Evolutionary conservation across 768 basidiomycete species (phyloP), one percentile per base, ranked within the genome.

Genomic region (Pleurotus eryngii): DNA sequence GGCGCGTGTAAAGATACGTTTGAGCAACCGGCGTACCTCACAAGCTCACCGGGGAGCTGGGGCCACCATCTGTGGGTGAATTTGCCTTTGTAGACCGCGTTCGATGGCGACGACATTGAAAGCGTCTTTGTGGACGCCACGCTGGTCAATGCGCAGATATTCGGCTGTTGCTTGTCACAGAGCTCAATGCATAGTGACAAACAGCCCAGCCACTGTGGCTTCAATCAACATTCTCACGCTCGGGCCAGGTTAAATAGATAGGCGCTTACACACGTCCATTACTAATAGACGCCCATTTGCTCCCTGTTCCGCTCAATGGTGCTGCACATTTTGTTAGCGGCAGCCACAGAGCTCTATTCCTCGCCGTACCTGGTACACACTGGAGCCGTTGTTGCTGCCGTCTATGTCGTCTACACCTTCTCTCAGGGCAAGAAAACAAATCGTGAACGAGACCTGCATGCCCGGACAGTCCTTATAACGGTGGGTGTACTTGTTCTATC

Each of bases 401-500:
- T 84, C 40, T 70, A 82, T 26, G 75, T 82, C 22, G 67, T 85
- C 20, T 78, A 80, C 49, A 77, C 83, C 15, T 83, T 88, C 66
- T 75, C 82, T 4, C 89, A 89, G 68, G 90, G 90, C 20, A 76
- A 84, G 1, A 76, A 70, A n/a, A 91, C 90, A 3, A 83, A 70
- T 59, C 73, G 92, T 18, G 90, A 93, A 61, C 76, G 91, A 49
- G 85, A 89, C 64, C 72, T 94, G 46, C 89, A 92, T 74, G 84
- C 82, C 0, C 77, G 90, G 2, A 79, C 81, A 3, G 74, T 93
- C 20, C 69, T 94, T 7, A 70, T 93, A 7, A 93, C 91, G 18
- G 90, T 87, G 64, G 58, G 82, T 72, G 42, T 4, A 46, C 26
- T 38, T 17, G 0, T 55, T 42, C 8, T 53, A 48, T 39, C 9